Evolutionary conservation across 108 stramenopile genomes (phyloP).

Genomic region (Thalassiosira profunda): DNA sequence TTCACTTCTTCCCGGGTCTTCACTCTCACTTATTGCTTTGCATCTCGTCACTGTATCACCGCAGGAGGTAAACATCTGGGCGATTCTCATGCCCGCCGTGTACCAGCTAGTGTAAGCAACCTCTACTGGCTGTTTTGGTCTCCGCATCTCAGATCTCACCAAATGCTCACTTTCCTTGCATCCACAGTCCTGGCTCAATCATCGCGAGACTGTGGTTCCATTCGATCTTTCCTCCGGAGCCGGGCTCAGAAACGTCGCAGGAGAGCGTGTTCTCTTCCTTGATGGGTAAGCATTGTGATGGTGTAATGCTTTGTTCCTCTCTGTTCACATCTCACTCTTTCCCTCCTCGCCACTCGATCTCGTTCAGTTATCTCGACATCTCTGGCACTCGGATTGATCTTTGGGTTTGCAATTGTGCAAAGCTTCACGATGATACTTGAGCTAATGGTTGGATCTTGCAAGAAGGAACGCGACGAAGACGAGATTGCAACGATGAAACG

Average conservation of each 20-base stretch:
- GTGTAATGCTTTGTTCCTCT: too few relatives aligned
- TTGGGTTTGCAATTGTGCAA: conserved; percentile 42
- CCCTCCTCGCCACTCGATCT: too few relatives aligned
- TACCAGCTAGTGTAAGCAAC: conserved; percentile 65
- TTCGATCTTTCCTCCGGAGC: conserved; percentile 30
- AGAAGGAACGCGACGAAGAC: background rate
- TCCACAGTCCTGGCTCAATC: conserved; percentile 36
- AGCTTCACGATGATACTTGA: background rate
- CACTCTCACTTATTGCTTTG: too few relatives aligned
- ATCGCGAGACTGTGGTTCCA: conserved; percentile 57
- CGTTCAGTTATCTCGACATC: conserved; percentile 45
- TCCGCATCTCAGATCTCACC: background rate
- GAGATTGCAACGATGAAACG: background rate
- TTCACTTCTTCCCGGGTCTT: too few relatives aligned
- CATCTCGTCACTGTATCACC: too few relatives aligned
- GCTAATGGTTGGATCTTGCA: background rate
- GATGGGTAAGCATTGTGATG: too few relatives aligned
- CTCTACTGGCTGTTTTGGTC: too few relatives aligned
- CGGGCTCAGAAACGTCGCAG: background rate
- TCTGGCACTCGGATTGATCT: conserved; percentile 46
- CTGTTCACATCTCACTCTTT: too few relatives aligned
- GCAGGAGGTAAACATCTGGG: conserved; percentile 46
- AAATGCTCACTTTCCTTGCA: background rate
- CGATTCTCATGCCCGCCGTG: conserved; percentile 54
- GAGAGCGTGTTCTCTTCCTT: conserved; percentile 25